Base-by-base conservation (phyloP, 1,284 basidiomycete species). In the Ustilago bromivora region DNA sequence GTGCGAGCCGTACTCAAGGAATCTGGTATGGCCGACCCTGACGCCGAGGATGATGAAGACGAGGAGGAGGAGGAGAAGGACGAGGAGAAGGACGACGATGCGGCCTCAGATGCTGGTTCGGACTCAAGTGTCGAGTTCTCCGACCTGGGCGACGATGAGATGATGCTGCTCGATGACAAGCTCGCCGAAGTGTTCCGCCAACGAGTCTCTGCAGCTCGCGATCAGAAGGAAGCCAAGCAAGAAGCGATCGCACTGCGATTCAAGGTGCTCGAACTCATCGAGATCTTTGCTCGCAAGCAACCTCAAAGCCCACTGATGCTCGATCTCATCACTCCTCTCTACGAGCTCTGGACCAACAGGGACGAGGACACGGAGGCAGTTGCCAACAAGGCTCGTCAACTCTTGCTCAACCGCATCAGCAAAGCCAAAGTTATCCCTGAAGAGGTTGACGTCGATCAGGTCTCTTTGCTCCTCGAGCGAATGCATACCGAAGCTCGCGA, bases 151-250 rank as follows among this genome's bases (percentile, higher is more conserved):
- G 96, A 98, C 84, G 96, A 98, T 53, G 94, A 98, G 88, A 99
- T 98, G 96, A 91, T 98, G 89, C 92, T 93, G 56, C 90, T 98
- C 51, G 96, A 99, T 84, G 93, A 94, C 71, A 94, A 97, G 84
- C 90, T 99, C 7, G 94, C 94, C 6, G 91, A 92, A 66, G 92
- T 96, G 43, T 98, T 99, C 90, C 90, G 90, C 75, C 84, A 88
- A 54, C 91, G 91, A 65, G 87, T 89, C 12, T 61, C 69, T n/a
- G 90, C 90, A 68, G 91, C 89, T 82, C 92, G 66, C 19, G 64
- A 60, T 10, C 77, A 77, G 57, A 71, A 77, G 57, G 79, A 71
- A 23, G 74, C 79, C 31, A 84, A 84, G 65, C 77, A 71, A 35
- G 84, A 85, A 46, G 77, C 76, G 7, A 66, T 93, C 6, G 92